phyloP scores from a whole-genome alignment of 768 basidiomycete genomes.

The Macrolepiota albuminosa region DNA sequence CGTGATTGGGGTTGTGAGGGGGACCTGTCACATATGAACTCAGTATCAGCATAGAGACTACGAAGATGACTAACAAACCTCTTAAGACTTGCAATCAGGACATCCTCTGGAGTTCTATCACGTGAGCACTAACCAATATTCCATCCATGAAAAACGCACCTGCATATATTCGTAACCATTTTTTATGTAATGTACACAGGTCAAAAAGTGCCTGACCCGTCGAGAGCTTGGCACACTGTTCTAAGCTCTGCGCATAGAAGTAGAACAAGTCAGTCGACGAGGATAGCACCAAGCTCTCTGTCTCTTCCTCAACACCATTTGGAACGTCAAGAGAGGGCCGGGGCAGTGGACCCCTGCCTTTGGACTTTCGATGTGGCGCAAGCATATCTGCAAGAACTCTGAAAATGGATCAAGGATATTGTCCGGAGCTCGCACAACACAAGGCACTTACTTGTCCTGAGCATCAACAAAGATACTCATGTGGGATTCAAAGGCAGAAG shows the following conservation, averaged over 20 bases:
- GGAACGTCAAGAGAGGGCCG: conserved; percentile 66
- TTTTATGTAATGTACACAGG: conserved; percentile 76
- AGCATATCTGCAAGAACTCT: conserved; percentile 92
- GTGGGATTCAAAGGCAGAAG: conserved; percentile 88
- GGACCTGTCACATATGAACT: conserved; percentile 26
- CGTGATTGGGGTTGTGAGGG: conserved; percentile 40
- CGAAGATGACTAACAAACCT: conserved; percentile 35
- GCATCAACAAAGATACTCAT: conserved; percentile 94
- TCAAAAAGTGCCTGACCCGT: conserved; percentile 82
- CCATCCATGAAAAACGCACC: conserved; percentile 36
- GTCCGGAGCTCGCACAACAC: neutral
- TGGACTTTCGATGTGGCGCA: conserved; percentile 62
- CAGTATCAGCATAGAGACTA: neutral
- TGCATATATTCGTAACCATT: conserved; percentile 93
- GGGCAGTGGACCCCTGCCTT: conserved; percentile 35
- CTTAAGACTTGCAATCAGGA: conserved; percentile 70
- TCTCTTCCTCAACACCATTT: conserved; percentile 37
- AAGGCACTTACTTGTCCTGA: conserved; percentile 74
- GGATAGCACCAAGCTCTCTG: conserved; percentile 66
- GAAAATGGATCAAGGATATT: neutral
- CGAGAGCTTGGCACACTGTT: conserved; percentile 89
- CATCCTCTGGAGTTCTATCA: conserved; percentile 67
- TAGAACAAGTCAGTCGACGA: conserved; percentile 97
- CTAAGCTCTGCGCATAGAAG: conserved; percentile 92
- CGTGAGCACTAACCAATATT: conserved; percentile 1